These are phyloP conservation scores for Cetradonia linearis DNA, from an alignment of 495 filamentous ascomycete species.

Conservation along the genomic window DNA sequence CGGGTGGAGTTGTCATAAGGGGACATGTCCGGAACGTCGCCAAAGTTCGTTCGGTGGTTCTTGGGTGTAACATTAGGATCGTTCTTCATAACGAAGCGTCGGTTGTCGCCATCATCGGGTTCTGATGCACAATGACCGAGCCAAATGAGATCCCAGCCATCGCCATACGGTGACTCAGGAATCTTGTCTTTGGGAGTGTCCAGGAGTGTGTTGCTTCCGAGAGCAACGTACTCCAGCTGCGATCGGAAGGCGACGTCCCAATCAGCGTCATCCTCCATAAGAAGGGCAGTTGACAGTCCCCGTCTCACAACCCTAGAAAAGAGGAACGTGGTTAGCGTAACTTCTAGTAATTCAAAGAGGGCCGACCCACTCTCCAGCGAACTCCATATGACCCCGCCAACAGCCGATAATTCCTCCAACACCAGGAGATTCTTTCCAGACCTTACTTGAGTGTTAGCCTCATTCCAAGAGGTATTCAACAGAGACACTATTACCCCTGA, in stretches of 20 bases:
- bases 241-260: conserved; percentile 44
- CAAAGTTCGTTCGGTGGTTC: conserved; percentile 17
- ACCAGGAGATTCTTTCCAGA: conserved; percentile 6
- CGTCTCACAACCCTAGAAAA: conserved; percentile 33
- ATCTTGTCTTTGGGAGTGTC: conserved; percentile 26
- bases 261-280: conserved; percentile 49
- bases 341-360: neutral
- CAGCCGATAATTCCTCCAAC: conserved; percentile 23
- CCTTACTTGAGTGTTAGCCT: conserved; percentile 7
- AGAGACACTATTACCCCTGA: conserved; percentile 19
- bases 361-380: conserved; percentile 18
- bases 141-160: conserved; percentile 48
- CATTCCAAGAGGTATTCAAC: neutral
- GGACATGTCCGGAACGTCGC: conserved; percentile 16
- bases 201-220: conserved; percentile 30
- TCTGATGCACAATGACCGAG: conserved; percentile 40
- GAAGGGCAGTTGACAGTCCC: conserved; percentile 36
- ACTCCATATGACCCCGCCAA: conserved; percentile 36
- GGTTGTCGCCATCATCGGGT: conserved; percentile 24
- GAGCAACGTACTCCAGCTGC: conserved; percentile 40
- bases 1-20: conserved; percentile 35
- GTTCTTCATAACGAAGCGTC: conserved; percentile 24
- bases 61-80: conserved; percentile 24
- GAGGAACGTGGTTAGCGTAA: conserved; percentile 10
- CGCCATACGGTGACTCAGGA: conserved; percentile 42